Conservation (phyloP, 2,329 filamentous ascomycete genomes). For the Hymenoscyphus occultus region DNA sequence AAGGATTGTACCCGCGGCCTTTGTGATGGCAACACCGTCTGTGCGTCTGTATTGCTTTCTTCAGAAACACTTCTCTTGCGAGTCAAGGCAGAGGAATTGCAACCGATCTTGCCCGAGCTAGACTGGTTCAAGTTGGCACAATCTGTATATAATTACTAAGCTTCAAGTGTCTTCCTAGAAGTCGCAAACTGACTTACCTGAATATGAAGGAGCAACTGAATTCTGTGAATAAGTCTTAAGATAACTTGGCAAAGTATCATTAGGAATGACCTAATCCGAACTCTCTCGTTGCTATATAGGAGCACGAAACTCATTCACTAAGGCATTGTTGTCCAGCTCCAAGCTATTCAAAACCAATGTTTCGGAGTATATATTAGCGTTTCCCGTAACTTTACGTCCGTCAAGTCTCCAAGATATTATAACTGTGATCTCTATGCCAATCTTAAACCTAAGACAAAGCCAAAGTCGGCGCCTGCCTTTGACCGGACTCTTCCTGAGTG, state of each 20-base stretch:
- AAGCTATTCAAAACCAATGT: neutral
- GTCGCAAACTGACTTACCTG: neutral
- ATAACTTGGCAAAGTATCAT: slow-evolving; percentile 2
- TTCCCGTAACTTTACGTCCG: neutral
- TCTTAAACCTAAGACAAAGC: neutral
- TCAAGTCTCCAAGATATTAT: too few relatives aligned
- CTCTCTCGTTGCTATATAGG: slow-evolving; percentile 2
- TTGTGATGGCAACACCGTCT: too few relatives aligned
- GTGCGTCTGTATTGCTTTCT: neutral
- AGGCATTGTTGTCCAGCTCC: neutral
- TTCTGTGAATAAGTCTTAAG: neutral
- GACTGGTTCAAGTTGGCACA: neutral
- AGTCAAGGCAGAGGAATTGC: neutral
- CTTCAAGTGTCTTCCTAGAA: neutral
- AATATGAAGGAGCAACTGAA: neutral
- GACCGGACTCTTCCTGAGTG: neutral
- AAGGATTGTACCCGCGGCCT: too few relatives aligned
- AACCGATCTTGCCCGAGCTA: neutral
- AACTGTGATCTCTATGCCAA: slow-evolving; percentile 1
- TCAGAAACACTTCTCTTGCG: neutral
- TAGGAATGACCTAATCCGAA: neutral
- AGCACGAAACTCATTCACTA: slow-evolving; percentile 1
- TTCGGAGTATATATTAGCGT: neutral
- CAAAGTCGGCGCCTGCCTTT: neutral
- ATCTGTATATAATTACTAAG: neutral